Percentiles rank a stretch among this genome's conserved stretches.
Conservation (phyloP, 495 filamentous ascomycete species). For the Apodospora peruviana region DNA sequence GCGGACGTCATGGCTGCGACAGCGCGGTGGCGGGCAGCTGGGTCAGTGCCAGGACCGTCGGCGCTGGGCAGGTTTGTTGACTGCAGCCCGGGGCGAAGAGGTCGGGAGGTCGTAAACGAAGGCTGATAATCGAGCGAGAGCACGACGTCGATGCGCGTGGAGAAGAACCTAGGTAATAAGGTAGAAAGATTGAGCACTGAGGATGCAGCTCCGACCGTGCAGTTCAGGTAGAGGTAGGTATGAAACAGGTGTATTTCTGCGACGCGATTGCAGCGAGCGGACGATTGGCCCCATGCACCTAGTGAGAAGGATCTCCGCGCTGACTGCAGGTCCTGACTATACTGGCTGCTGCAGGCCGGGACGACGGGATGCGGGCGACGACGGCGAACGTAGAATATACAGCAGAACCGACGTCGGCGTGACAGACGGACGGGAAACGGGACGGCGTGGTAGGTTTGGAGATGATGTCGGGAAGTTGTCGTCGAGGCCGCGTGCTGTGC, state of each 20-base stretch:
- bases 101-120: not conserved
- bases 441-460: too few relatives aligned
- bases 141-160: not conserved
- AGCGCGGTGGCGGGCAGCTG: conserved; percentile 15
- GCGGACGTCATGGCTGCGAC: conserved; percentile 30
- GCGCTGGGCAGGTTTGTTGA: not conserved
- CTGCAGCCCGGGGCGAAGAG: not conserved
- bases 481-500: too few relatives aligned
- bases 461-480: too few relatives aligned
- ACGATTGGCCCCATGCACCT: not conserved
- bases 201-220: conserved; percentile 3
- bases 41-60: conserved; percentile 15
- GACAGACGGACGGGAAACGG: not conserved
- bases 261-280: conserved; percentile 1
- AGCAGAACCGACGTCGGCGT: not conserved
- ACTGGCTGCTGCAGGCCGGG: too few relatives aligned
- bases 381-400: not conserved
- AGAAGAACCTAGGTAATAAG: not conserved
- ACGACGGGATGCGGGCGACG: too few relatives aligned
- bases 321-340: not conserved
- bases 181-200: not conserved
- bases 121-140: not conserved
- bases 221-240: not conserved
- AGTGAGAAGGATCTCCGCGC: not conserved
- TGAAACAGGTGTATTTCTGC: conserved; percentile 1